Percentiles rank a stretch among this genome's conserved stretches.
These are phyloP conservation scores for Talaromyces verruculosus DNA, from an alignment of 2,329 filamentous ascomycete species.

Conservation along the genomic window DNA sequence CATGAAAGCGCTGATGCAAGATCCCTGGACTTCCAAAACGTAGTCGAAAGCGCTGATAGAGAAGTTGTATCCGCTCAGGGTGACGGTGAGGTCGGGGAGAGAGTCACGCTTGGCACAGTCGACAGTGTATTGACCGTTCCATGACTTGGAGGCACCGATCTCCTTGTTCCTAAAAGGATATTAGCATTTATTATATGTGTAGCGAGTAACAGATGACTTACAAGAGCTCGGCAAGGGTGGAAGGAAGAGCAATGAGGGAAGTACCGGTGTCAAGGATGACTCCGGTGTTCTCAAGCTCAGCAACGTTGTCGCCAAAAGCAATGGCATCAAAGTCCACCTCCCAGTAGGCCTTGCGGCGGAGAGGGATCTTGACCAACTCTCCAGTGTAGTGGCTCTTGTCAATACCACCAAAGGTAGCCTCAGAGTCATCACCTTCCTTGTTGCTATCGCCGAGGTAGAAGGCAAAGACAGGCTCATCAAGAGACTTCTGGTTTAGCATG, in stretches of 20 bases:
- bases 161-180: slow-evolving; percentile 69
- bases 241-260: slow-evolving; percentile 92
- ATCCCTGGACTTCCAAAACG: slow-evolving; percentile 90
- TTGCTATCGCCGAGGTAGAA: slow-evolving; percentile 87
- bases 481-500: slow-evolving; percentile 82
- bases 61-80: slow-evolving; percentile 87
- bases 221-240: slow-evolving; percentile 86
- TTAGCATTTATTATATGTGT: slow-evolving; percentile 9
- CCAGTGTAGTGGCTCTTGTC: slow-evolving; percentile 79
- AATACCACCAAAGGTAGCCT: slow-evolving; percentile 85
- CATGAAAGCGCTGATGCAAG: slow-evolving; percentile 96
- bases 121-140: slow-evolving; percentile 92
- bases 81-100: slow-evolving; percentile 90
- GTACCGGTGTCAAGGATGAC: slow-evolving; percentile 98
- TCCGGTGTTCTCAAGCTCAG: slow-evolving; percentile 90
- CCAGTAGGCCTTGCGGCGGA: slow-evolving; percentile 99
- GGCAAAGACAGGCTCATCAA: slow-evolving; percentile 91
- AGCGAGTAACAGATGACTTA: slow-evolving; percentile 38
- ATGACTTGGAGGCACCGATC: slow-evolving; percentile 97
- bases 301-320: slow-evolving; percentile 79
- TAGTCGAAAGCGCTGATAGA: slow-evolving; percentile 87
- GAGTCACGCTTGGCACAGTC: slow-evolving; percentile 81
- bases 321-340: slow-evolving; percentile 95
- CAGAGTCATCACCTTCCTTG: slow-evolving; percentile 72
- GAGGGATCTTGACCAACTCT: slow-evolving; percentile 86